Base-by-base conservation (phyloP, 108 stramenopile genomes). In the Skeletonema marinoi region DNA sequence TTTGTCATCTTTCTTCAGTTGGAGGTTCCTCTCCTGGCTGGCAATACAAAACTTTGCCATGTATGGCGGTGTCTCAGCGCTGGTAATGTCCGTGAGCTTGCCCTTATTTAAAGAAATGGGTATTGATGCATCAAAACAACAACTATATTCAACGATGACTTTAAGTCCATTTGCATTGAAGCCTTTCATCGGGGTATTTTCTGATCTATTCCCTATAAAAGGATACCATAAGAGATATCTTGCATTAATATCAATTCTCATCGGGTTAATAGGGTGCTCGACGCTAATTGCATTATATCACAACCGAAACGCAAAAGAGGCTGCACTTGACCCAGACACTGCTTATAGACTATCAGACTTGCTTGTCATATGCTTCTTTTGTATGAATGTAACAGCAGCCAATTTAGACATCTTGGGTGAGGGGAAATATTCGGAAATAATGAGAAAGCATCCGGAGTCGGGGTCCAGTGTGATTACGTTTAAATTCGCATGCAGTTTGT, bases 81-180 rank as follows among this genome's bases (percentile, higher is more conserved):
- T 83, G 6, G 61, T 83, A 17, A 75, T 74, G 78, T 36, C 82
- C 17, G 31, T 83, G 36, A 63, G 78, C 46, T 35, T 79, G 35
- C 83, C 83, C 19, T n/a, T 84, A 14, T 84, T 84, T 33, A 79
- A 84, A 42, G 74, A 76, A 46, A 36, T 84, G 63, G 83, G 78
- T 3, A 75, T 84, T 25, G 73, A 70, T 54, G 83, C 83, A 16
- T 65, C 74, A 39, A 62, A 78, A 58, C 83, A 84, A 19, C 83
- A 84, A 68, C 33, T 84, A 9, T 84, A 84, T 54, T 67, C 54
- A 41, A 76, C 69, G 0, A 66, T 80, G 83, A 77, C 76, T 21
- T 29, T 75, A 5, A 75, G 74, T 65, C 78, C 83, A 5, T 84
- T 60, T 19, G 83, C 83, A 1, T 63, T 84, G 74, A 84, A 84